Evolutionary conservation across 345 rosid species (phyloP).

Genomic region (Hibiscus tridactylites): DNA sequence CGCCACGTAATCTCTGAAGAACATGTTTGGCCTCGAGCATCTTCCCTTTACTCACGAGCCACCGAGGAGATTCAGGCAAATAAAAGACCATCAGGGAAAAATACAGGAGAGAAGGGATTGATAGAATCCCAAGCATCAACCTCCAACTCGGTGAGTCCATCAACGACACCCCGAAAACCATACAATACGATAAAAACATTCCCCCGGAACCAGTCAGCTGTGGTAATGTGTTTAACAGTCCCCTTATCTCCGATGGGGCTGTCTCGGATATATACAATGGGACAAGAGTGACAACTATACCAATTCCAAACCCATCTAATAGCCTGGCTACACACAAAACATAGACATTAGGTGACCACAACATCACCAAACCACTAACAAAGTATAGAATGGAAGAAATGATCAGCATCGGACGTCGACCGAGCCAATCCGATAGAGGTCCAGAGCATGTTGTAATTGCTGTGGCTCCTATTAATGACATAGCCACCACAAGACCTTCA

Average conservation of each 20-base stretch:
- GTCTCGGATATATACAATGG: slow-evolving; percentile 92
- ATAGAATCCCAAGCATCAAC: slow-evolving; percentile 87
- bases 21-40: slow-evolving; percentile 77
- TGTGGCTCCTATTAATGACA: slow-evolving; percentile 88
- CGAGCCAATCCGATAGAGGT: slow-evolving; percentile 78
- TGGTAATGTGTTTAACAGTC: slow-evolving; percentile 82
- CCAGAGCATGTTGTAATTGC: slow-evolving; percentile 89
- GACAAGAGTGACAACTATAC: slow-evolving; percentile 81
- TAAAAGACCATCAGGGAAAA: slow-evolving; percentile 60
- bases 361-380: slow-evolving; percentile 75
- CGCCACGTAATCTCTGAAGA: slow-evolving; percentile 81
- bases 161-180: slow-evolving; percentile 85
- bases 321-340: slow-evolving; percentile 74
- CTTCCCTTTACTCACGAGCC: slow-evolving; percentile 95
- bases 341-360: slow-evolving; percentile 41
- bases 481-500: slow-evolving; percentile 91
- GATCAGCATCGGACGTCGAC: slow-evolving; percentile 94
- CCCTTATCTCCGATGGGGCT: slow-evolving; percentile 91
- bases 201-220: slow-evolving; percentile 91
- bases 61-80: slow-evolving; percentile 97
- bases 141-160: slow-evolving; percentile 71
- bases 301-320: slow-evolving; percentile 82
- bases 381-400: slow-evolving; percentile 66
- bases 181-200: slow-evolving; percentile 36
- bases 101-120: slow-evolving; percentile 69